Conservation (phyloP, 768 basidiomycete genomes). For the Collybiopsis confluens region DNA sequence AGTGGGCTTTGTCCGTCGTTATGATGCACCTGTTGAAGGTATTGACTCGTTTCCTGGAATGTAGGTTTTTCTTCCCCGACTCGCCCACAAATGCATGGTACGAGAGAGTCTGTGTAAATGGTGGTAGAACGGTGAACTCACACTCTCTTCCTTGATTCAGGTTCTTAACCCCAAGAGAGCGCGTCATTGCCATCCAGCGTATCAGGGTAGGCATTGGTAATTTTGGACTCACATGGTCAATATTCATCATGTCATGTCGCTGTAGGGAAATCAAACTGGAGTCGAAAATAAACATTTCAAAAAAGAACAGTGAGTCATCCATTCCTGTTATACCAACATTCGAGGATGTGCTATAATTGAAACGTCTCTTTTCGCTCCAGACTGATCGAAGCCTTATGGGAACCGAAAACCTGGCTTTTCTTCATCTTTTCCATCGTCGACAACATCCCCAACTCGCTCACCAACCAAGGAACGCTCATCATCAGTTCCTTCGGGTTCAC, state of each 20-base stretch:
- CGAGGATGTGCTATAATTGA: not conserved
- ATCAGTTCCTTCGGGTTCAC: slow-evolving; percentile 64
- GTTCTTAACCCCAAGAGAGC: slow-evolving; percentile 65
- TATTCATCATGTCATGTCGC: too few relatives aligned
- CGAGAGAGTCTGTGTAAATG: too few relatives aligned
- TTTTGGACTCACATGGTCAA: too few relatives aligned
- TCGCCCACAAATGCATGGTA: slow-evolving; percentile 67
- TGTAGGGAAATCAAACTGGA: slow-evolving; percentile 75
- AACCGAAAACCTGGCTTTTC: slow-evolving; percentile 77
- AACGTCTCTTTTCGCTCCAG: slow-evolving; percentile 31
- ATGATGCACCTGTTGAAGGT: not conserved
- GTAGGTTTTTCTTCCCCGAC: slow-evolving; percentile 67
- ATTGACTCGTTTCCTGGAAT: not conserved
- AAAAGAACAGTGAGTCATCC: slow-evolving; percentile 50
- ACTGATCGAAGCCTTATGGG: slow-evolving; percentile 61
- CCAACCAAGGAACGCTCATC: slow-evolving; percentile 34
- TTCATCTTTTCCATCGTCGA: slow-evolving; percentile 59
- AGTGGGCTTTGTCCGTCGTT: slow-evolving; percentile 8
- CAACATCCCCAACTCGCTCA: slow-evolving; percentile 63
- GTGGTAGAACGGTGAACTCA: too few relatives aligned
- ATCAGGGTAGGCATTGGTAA: slow-evolving; percentile 34
- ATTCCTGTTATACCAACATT: not conserved
- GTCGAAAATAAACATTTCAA: slow-evolving; percentile 82
- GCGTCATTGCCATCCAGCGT: slow-evolving; percentile 54
- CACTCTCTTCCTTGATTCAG: too few relatives aligned